Evolutionary conservation across 768 basidiomycete species (phyloP), one percentile per base, ranked within the genome.

Genomic region (Bullera alba): DNA sequence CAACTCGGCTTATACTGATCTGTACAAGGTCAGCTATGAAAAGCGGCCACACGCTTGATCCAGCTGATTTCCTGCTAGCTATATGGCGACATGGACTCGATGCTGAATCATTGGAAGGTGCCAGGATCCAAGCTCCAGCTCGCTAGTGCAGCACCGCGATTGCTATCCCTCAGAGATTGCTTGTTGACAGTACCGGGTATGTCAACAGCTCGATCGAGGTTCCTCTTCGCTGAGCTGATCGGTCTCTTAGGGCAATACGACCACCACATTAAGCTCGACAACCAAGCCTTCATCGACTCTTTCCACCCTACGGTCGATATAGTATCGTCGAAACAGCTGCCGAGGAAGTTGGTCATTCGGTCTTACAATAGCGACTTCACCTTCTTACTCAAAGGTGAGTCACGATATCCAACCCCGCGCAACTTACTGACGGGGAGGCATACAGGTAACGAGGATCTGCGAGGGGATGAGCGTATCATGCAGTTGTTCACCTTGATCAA

Each of bases 391-490:
- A 72, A 72, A 56, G 71, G 70, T 54, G 42, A 56, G 54, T 46
- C 17, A 32, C n/a, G 14, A 23, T 17, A 8, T 16, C 36, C 16
- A 17, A n/a, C n/a, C n/a, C n/a, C n/a, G n/a, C n/a, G n/a, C n/a
- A 15, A 43, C 5, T n/a, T 2, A 19, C 17, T 6, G 14, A 12
- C 16, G 26, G 26, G 41, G 43, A 46, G 49, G 37, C n/a, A 1
- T 2, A 21, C 27, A 67, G 65, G 63, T 2, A 68, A 65, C 41
- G 66, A 68, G 34, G 66, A 65, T 47, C 50, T 70, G 2, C 50
- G 70, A 36, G 69, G 67, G 5, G 71, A 72, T 46, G 69, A 72
- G 47, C 56, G 69, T 15, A 69, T 72, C 42, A 72, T 72, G 71
- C 71, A 72, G 53, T 57, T 72, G 7, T 69, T 72, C 50, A 64